Conservation (phyloP, 345 rosid species). For the Kandelia obovata region DNA sequence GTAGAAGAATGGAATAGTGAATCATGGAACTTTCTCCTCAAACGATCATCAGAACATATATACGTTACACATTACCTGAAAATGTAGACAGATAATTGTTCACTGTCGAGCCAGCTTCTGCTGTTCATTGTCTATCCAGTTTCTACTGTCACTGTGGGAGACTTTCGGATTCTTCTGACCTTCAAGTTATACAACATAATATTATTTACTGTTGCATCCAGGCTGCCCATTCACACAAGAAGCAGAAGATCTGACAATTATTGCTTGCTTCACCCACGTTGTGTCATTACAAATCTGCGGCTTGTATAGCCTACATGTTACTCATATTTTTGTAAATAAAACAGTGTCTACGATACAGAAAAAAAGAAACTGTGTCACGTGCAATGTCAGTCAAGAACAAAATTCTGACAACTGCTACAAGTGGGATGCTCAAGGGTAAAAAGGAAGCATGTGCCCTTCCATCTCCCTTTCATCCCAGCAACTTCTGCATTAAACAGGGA, state of each 20-base stretch:
- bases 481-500: neutral
- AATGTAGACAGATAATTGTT: too few relatives aligned
- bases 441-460: neutral
- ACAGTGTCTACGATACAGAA: neutral
- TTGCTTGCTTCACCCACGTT: slow-evolving; percentile 1
- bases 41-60: too few relatives aligned
- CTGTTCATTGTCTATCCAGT: too few relatives aligned
- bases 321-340: neutral
- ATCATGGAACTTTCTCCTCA: too few relatives aligned
- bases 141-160: too few relatives aligned
- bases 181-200: too few relatives aligned
- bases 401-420: neutral
- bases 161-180: too few relatives aligned
- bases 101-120: too few relatives aligned
- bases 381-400: neutral
- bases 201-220: too few relatives aligned
- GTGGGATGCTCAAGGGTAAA: slow-evolving; percentile 11
- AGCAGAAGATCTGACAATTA: slow-evolving; percentile 1
- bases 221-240: too few relatives aligned
- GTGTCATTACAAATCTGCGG: neutral
- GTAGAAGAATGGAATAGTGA: too few relatives aligned
- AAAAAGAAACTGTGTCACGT: neutral
- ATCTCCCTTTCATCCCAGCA: neutral
- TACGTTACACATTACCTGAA: too few relatives aligned
- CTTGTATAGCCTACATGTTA: neutral